Base-by-base conservation (phyloP, 495 filamentous ascomycete species). In the Aspergillus haitiensis region DNA sequence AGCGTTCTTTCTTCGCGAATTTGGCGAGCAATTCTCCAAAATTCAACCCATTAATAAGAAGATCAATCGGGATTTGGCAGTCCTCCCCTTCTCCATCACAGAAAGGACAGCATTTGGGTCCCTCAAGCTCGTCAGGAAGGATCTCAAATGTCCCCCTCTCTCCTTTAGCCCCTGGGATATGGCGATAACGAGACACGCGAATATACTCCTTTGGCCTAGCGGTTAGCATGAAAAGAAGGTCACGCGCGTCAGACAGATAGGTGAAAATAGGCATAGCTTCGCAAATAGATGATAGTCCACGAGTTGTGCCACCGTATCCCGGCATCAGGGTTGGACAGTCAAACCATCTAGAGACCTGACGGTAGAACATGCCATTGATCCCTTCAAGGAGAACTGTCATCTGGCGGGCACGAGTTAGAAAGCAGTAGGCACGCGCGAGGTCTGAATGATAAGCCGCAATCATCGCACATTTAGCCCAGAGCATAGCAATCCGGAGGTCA, bases 401-500 rank as follows among this genome's bases (percentile, higher is more conserved):
- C 16, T 37, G 40, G 21, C 37, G 50, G 9, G 60, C 60, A 12
- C 45, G 52, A 6, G 13, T 9, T 1, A 67, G 56, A 48, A 67
- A 67, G 35, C 46, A 53, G 2, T 51, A 7, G 6, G 62, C 57
- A 13, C 65, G 59, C 0, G 56, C 65, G 8, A 65, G 5, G 16
- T 67, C 65, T 1, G 59, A 63, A 39, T 67, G 65, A 18, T 53
- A 54, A 4, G 35, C 59, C 11, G 59, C 62, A 35, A 67, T 57
- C 11, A 67, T 2, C 10, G 56, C 65, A 27, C 62, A 65, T 15
- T 62, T 56, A 3, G 21, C 15, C 62, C 59, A 65, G 15, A 63
- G 13, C 56, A 55, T 32, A 6, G 54, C 36, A 2, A 61, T 5
- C 0, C 62, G 59, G 13, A 33, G 34, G 32, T 65, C 62, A 9